Percentiles rank a stretch among this genome's conserved stretches.
Conservation (phyloP, 768 basidiomycete species). For the Suillus fuscotomentosus region DNA sequence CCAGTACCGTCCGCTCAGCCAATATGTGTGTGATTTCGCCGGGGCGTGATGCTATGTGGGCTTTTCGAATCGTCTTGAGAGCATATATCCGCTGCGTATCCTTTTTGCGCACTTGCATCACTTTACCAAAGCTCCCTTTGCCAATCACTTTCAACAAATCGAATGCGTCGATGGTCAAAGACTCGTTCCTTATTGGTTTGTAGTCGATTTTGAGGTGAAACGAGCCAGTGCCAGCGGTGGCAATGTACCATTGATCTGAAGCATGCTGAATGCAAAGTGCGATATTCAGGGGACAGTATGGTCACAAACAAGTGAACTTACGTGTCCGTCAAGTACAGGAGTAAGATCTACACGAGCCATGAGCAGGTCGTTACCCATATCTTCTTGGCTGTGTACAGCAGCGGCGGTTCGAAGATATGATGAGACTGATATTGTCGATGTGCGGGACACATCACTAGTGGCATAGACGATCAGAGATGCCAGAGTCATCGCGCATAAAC, state of each 20-base stretch:
- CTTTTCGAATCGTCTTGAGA: slow-evolving; percentile 97
- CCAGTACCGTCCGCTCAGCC: slow-evolving; percentile 94
- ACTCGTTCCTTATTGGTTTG: slow-evolving; percentile 80
- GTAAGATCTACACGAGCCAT: slow-evolving; percentile 91
- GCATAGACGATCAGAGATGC: slow-evolving; percentile 10
- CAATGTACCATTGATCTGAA: slow-evolving; percentile 88
- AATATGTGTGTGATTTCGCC: slow-evolving; percentile 98
- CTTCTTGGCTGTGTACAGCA: slow-evolving; percentile 70
- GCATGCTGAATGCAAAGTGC: slow-evolving; percentile 49
- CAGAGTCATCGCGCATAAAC: neutral
- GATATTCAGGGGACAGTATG: slow-evolving; percentile 12
- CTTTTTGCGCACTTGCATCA: slow-evolving; percentile 99
- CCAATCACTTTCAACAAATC: slow-evolving; percentile 98
- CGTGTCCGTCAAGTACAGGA: slow-evolving; percentile 78
- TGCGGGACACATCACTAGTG: slow-evolving; percentile 88
- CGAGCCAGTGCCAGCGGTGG: slow-evolving; percentile 81
- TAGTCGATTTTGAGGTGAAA: slow-evolving; percentile 97
- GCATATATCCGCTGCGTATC: slow-evolving; percentile 98
- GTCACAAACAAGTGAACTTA: slow-evolving; percentile 31
- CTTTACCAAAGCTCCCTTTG: slow-evolving; percentile 97
- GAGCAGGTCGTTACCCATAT: slow-evolving; percentile 97
- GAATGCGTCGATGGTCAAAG: slow-evolving; percentile 94
- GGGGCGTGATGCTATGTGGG: slow-evolving; percentile 92
- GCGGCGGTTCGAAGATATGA: slow-evolving; percentile 87
- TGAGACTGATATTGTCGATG: slow-evolving; percentile 88